Base-by-base conservation (phyloP, 441 rosid species). In the Eruca vesicaria region DNA sequence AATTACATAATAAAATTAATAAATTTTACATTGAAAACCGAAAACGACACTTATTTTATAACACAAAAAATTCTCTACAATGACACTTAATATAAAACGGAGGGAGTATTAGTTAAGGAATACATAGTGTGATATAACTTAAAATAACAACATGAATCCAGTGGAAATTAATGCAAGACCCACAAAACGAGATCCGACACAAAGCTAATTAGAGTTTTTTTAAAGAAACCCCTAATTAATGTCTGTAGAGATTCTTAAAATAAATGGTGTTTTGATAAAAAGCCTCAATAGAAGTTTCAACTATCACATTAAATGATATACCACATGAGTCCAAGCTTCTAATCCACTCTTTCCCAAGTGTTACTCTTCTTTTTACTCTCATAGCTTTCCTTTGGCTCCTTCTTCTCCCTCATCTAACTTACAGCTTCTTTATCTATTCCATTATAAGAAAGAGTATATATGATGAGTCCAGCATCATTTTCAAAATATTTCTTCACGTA, bases 171-270 rank as follows among this genome's bases (percentile, higher is more conserved):
- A 79, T 79, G 79, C 82, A 69, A 78, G 78, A 76, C 78, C 50
- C 63, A 68, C 63, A 57, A 77, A 76, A 73, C 79, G 84, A 86
- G 91, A 84, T 81, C 84, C 85, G 87, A 83, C 91, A 81, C 67
- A 69, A 77, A 64, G 84, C 87, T 83, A 77, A 84, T 76, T 83
- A 80, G 74, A 72, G 64, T 53, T 16, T 21, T 57, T 62, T 66
- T 14, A 0, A 61, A 41, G 43, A 72, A 73, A 68, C 58, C 77
- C 66, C 71, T 73, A 68, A n/a, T 68, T 73, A 68, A 78, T 78
- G 74, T 78, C 78, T 78, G 78, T 31, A 62, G 26, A 73, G 78
- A 73, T 78, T 78, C 78, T 45, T 62, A 61, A 52, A 73, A 57
- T 15, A 67, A 68, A 73, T 67, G 70, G 10, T 52, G 23, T 55